Conservation (phyloP, 1,284 basidiomycete species). For the Cystobasidium pallidum region DNA sequence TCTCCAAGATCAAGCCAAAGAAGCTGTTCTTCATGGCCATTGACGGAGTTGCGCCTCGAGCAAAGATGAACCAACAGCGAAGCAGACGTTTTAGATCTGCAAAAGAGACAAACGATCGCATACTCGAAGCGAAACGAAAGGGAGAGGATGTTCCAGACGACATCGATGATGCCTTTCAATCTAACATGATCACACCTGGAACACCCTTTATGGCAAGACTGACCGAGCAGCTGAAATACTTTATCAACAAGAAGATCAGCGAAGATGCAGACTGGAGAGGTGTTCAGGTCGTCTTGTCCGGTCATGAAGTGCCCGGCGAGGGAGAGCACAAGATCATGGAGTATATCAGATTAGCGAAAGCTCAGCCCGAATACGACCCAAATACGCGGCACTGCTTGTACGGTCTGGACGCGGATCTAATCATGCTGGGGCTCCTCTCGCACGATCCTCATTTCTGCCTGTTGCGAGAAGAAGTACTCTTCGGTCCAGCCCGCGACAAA, state of each 20-base stretch:
- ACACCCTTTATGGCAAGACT: constrained; percentile 93
- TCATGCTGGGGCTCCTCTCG: constrained; percentile 95
- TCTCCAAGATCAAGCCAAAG: constrained; percentile 95
- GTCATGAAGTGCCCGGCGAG: constrained; percentile 97
- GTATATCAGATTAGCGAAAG: constrained; percentile 90
- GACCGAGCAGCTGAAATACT: constrained; percentile 90
- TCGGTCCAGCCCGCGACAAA: constrained; percentile 77
- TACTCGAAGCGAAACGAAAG: constrained; percentile 81
- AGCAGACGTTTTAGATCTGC: constrained; percentile 92
- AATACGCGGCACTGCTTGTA: constrained; percentile 96
- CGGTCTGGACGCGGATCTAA: constrained; percentile 95
- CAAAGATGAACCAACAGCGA: constrained; percentile 99
- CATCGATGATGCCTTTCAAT: constrained; percentile 83
- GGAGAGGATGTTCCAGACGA: constrained; percentile 90
- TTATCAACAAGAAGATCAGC: constrained; percentile 93
- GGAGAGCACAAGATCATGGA: constrained; percentile 99
- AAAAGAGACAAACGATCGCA: constrained; percentile 83
- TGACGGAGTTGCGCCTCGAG: constrained; percentile 95
- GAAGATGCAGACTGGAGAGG: constrained; percentile 93
- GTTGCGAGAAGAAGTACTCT: constrained; percentile 96
- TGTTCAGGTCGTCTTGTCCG: constrained; percentile 90
- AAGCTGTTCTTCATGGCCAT: constrained; percentile 87
- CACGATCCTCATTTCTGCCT: constrained; percentile 99
- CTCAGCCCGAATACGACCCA: constrained; percentile 91
- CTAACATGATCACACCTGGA: constrained; percentile 97